Percentiles rank a stretch among this genome's conserved stretches.
Evolutionary conservation across 2,329 filamentous ascomycete genomes (phyloP).

Genomic region (Exophiala spinifera): DNA sequence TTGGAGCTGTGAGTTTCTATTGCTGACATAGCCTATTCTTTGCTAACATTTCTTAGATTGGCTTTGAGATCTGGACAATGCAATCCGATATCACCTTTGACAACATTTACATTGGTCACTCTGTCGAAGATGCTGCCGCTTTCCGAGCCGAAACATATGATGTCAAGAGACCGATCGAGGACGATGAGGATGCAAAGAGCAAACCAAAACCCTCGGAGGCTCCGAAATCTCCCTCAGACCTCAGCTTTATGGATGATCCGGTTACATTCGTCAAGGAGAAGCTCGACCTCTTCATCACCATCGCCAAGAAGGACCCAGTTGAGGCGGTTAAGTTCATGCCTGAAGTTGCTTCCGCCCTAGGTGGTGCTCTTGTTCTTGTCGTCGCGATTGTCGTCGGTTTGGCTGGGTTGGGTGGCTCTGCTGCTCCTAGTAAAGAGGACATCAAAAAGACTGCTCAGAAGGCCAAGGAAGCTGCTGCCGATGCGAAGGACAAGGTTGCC

Average conservation of each 20-base stretch:
- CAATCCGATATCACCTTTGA: conserved; percentile 97
- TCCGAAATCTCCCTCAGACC: conserved; percentile 66
- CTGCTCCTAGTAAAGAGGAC: conserved; percentile 69
- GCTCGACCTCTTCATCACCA: conserved; percentile 81
- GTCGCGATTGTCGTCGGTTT: conserved; percentile 68
- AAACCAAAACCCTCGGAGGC: conserved; percentile 71
- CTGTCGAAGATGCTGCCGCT: conserved; percentile 83
- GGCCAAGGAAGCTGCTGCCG: conserved; percentile 60
- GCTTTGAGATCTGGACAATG: conserved; percentile 99
- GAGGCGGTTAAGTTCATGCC: conserved; percentile 86
- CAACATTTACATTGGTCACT: conserved; percentile 99
- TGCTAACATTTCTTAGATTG: conserved; percentile 59
- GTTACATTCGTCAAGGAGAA: conserved; percentile 87
- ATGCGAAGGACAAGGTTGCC: conserved; percentile 63
- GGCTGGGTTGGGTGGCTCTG: conserved; percentile 60
- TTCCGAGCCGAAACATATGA: conserved; percentile 86
- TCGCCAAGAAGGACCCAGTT: conserved; percentile 77
- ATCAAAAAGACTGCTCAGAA: conserved; percentile 68
- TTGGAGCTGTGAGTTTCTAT: conserved; percentile 75
- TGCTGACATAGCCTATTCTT: not conserved
- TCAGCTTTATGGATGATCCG: conserved; percentile 88
- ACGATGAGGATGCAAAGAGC: conserved; percentile 69
- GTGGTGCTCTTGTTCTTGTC: conserved; percentile 65
- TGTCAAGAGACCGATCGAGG: conserved; percentile 80
- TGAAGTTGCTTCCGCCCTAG: conserved; percentile 80